Evolutionary conservation across 2,329 filamentous ascomycete species (phyloP), one percentile per base, ranked within the genome.

Genomic region (Aschersonia sp.): DNA sequence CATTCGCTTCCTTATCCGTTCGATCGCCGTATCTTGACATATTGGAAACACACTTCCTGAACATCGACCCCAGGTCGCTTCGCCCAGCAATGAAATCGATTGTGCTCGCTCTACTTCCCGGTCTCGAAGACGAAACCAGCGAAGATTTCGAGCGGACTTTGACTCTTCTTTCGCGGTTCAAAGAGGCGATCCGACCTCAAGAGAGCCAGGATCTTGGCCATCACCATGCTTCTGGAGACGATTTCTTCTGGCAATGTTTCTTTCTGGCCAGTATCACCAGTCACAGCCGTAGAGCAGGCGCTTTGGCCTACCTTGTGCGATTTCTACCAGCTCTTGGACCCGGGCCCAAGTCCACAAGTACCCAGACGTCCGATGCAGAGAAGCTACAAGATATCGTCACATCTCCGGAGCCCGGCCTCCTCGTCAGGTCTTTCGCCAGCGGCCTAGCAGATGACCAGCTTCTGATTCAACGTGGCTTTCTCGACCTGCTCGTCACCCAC

Each of bases 191-290:
- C 56, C 73, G 81, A 49, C 68, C 80, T 31, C 56, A 65, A 6
- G 65, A 66, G 30, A 73, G 74, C 51, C 67, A 75, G 53, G 68
- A 65, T 47, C 72, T 71, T 53, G 77, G 66, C 32, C 64, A 62
- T 48, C 72, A 65, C 40, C 78, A 77, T 62, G 77, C 70, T 44
- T 74, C 74, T 6, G 80, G 81, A 7, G 86, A 89, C 54, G 85
- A 86, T 53, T 96, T 92, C 63, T 98, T 97, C 63, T 98, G 92
- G 92, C 92, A 98, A 67, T 96, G 89, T 62, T 84, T 98, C 60
- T 97, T 98, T 58, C 70, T 98, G 20, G 88, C 91, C 7, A 84
- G 87, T 20, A 92, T 98, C 51, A 96, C 92, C 1, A 91, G 89
- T 58, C 78, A 87, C 42, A 89, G 82, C 51, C 77, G 91, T 51